Conservation (phyloP, 2,329 filamentous ascomycete genomes). For the Aspergillus ustus region DNA sequence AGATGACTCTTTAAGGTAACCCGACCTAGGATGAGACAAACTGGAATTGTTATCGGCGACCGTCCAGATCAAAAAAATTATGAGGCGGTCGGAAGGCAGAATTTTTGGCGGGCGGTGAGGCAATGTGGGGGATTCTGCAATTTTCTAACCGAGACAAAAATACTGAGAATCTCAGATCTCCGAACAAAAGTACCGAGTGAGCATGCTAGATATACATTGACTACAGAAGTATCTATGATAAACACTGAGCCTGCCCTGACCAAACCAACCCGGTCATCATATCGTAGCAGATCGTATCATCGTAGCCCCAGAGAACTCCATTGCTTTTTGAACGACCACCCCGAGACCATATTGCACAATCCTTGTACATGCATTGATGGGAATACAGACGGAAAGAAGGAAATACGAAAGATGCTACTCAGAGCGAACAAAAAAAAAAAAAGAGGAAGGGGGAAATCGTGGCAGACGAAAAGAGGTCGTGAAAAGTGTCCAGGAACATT, state of each 20-base stretch:
- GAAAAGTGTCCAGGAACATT: not conserved
- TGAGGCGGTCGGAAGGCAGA: slow-evolving; percentile 16
- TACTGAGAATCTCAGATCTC: not conserved
- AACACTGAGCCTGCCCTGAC: slow-evolving; percentile 28
- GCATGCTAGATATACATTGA: slow-evolving; percentile 29
- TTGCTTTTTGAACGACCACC: slow-evolving; percentile 36
- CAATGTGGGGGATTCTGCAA: slow-evolving; percentile 19
- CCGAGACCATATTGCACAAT: slow-evolving; percentile 24
- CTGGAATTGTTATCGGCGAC: slow-evolving; percentile 12
- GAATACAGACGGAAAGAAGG: slow-evolving; percentile 21
- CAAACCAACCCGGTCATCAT: slow-evolving; percentile 25
- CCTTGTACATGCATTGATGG: slow-evolving; percentile 24
- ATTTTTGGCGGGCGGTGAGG: slow-evolving; percentile 21
- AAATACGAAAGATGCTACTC: slow-evolving; percentile 17
- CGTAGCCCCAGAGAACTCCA: slow-evolving; percentile 38
- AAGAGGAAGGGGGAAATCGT: not conserved
- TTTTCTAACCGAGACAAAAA: slow-evolving; percentile 17
- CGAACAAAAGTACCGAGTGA: not conserved
- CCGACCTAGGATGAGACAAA: slow-evolving; percentile 24
- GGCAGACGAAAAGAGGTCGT: slow-evolving; percentile 14
- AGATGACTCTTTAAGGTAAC: slow-evolving; percentile 31
- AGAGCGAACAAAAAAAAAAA: slow-evolving; percentile 13
- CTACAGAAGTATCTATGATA: slow-evolving; percentile 28
- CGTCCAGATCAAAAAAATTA: slow-evolving; percentile 18
- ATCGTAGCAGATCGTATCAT: slow-evolving; percentile 27